Evolutionary conservation across 2,329 filamentous ascomycete genomes (phyloP), one percentile per base, ranked within the genome.

Genomic region (Aspergillus sp.): DNA sequence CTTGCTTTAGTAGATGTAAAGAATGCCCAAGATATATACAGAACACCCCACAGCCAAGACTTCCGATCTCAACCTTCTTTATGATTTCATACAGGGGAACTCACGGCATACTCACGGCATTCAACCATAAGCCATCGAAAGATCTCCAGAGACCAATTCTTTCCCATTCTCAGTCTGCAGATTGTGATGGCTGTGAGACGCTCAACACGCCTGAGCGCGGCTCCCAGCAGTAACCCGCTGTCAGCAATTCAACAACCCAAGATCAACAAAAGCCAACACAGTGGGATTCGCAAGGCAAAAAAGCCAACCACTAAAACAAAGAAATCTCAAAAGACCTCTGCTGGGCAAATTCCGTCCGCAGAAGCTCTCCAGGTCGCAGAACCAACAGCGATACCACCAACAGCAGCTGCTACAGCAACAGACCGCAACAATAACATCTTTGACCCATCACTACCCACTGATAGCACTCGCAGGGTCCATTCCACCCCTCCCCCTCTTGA

Each of bases 151-250:
- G 25, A 30, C 5, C 10, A 30, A 30, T 30, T 12, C 9, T 5
- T 4, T 10, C 10, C 3, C 10, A 12, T 12, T 30, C 25, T 1
- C 25, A 12, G 10, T 12, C 10, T 30, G 9, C 25, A 30, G 7
- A 30, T 35, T 17, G 57, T 42, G 43, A 80, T 81, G 78, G 73
- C 76, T 35, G 63, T 79, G 9, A 64, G 78, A 53, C 74, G 78
- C 46, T 81, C 78, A 41, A 64, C 74, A 38, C 72, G 78, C 41
- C 66, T 77, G 27, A 67, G 65, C 43, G 61, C 64, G 12, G 60
- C 57, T 42, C 58, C 51, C 45, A 46, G 46, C 10, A 47, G 57
- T 44, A 50, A 57, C 30, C 15, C 53, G 32, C 46, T 53, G 3
- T 47, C 57, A 10, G 19, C 53, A 58, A 43, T 37, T 50, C 37